Evolutionary conservation across 495 filamentous ascomycete genomes (phyloP), one percentile per base, ranked within the genome.

Genomic region (Astrothelium macrocarpum): DNA sequence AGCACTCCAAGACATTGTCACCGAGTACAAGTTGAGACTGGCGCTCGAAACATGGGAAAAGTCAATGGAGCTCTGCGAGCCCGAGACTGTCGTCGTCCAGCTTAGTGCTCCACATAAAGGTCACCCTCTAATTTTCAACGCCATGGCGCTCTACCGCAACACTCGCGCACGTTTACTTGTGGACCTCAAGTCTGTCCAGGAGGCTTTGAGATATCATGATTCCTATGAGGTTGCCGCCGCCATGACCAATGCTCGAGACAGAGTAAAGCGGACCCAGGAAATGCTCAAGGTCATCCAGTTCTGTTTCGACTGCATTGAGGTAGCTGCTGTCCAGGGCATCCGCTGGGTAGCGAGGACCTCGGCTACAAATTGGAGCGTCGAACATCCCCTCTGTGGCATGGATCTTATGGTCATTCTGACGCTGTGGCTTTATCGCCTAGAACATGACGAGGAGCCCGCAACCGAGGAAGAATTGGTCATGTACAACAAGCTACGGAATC

Each of bases 351-450:
- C 95, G 7, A 85, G 91, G 71, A 97, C 92, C 26, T 95, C 90
- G 61, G 90, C 94, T 59, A 95, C 94, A 60, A 97, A 98, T 79
- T 98, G 94, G 94, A 98, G 94, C 77, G 87, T 97, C 56, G 94
- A 98, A 79, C 94, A 98, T 74, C 94, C 95, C 32, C 85, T 98
- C 43, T 96, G 91, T 72, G 95, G 91, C 67, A 82, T 98, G 77
- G 94, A 98, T 76, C 82, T 98, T 71, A 97, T 98, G 87, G 93
- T 98, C 78, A 96, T 97, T 69, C 89, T 98, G 71, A 96, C 89
- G 73, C 80, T 98, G 68, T 98, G 94, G 94, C 85, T 98, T 71
- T 97, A 95, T 80, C 89, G 90, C 77, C 86, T 98, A 80, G 94
- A 98, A 89, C 91, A 97, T 80, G 94, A 98, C 82, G 90, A 95